Evolutionary conservation across 1,284 basidiomycete genomes (phyloP), one percentile per base, ranked within the genome.

Genomic region (Ustilago curta): DNA sequence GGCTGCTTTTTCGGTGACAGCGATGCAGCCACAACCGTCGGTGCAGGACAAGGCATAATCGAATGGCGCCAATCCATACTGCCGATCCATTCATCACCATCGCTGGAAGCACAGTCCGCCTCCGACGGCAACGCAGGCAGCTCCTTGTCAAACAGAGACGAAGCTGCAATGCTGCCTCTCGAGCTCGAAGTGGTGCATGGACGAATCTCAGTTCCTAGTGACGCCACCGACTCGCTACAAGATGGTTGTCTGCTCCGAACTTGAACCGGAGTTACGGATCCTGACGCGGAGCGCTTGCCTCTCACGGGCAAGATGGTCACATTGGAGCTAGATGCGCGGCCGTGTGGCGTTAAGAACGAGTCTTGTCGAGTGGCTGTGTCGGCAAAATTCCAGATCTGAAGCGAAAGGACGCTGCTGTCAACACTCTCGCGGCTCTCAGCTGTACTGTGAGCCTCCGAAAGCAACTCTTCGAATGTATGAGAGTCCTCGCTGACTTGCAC

Each of bases 121-220:
- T 47, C 49, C 1, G 29, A 11, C 0, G 65, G 65, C 8, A 45
- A 48, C 6, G 57, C 45, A 11, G 65, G 65, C 7, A 68, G 51
- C 29, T 68, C 65, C 39, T 68, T 68, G 40, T 68, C 65, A 14
- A 68, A 68, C 43, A 61, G 56, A 4, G 59, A 61, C 1, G 54
- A 49, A 3, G 50, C 59, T 9, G 31, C 55, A 0, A 57, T 39
- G n/a, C 65, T 68, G 21, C 49, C 45, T 6, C 18, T 31, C 32
- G 64, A 66, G 40, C 58, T 56, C 3, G 64, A 66, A 7, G 57
- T n/a, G 5, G 57, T 31, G 32, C 40, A 59, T 4, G 37, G 44
- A 8, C 37, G 18, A 4, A 16, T 31, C 2, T 55, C 43, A 25
- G 8, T 43, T n/a, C 23, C 54, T 1, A 31, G 21, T 8, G 63